Evolutionary conservation across 257 asterid species (phyloP).

Genomic region (Orobanche coerulescens): DNA sequence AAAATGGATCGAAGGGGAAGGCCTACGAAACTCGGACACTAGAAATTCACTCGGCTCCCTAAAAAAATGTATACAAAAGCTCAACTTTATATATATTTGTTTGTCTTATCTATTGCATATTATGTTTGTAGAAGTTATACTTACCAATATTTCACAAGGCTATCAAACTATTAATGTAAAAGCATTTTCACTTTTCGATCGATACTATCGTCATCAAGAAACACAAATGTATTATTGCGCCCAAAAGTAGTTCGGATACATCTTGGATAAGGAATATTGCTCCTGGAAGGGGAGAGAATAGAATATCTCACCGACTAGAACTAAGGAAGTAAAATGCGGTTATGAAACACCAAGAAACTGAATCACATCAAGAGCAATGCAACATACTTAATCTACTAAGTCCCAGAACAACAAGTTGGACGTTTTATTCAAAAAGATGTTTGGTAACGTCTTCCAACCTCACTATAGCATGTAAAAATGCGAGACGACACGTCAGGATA

Average conservation of each 20-base stretch:
- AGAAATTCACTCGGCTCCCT: no score
- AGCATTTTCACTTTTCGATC: not conserved
- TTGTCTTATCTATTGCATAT: not conserved
- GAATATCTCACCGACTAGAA: not conserved
- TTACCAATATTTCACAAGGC: not conserved
- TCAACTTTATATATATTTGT: not conserved
- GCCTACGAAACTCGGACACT: not conserved
- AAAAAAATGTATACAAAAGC: no score
- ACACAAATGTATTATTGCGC: not conserved
- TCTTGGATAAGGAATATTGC: no score
- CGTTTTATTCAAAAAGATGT: not conserved
- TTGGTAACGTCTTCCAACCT: no score
- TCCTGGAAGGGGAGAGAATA: not conserved
- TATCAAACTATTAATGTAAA: not conserved
- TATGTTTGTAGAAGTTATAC: not conserved
- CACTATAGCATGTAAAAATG: no score
- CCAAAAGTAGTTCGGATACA: no score
- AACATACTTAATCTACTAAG: not conserved
- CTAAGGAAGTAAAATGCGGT: not conserved
- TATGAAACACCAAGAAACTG: not conserved
- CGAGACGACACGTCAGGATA: not conserved
- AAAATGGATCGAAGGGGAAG: not conserved
- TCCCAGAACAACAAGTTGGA: not conserved
- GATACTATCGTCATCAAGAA: not conserved
- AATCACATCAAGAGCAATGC: slow-evolving; percentile 7